phyloP scores from a whole-genome alignment of 257 asterid species.

The Lithospermum erythrorhizon region DNA sequence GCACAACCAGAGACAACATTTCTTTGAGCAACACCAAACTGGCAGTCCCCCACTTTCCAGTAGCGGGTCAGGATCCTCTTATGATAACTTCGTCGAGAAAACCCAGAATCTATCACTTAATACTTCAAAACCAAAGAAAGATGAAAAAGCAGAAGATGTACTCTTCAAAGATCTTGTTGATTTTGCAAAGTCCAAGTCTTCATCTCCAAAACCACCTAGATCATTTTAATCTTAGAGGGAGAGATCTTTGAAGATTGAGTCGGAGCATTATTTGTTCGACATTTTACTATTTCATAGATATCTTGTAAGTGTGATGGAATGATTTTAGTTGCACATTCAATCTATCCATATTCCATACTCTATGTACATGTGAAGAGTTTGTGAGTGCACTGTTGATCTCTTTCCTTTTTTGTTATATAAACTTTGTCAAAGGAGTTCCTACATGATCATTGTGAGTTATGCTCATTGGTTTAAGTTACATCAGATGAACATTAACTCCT shows the following conservation, averaged over 20 bases:
- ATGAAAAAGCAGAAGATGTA: slow-evolving; percentile 67
- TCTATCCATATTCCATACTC: background rate
- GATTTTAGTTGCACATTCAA: background rate
- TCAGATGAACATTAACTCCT: too few relatives aligned
- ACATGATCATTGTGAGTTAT: too few relatives aligned
- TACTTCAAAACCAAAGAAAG: slow-evolving; percentile 37
- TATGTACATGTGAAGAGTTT: background rate
- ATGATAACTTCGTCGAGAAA: slow-evolving; percentile 59
- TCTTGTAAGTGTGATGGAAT: background rate
- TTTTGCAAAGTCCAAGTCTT: slow-evolving; percentile 85
- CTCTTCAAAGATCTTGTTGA: slow-evolving; percentile 85
- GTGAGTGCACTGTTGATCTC: background rate
- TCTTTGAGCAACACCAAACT: slow-evolving; percentile 54
- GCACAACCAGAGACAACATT: slow-evolving; percentile 80
- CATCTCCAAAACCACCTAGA: slow-evolving; percentile 67
- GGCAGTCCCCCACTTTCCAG: slow-evolving; percentile 37
- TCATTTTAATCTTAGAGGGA: slow-evolving; percentile 25
- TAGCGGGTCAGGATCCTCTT: slow-evolving; percentile 55
- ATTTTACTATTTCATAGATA: background rate
- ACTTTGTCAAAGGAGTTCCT: background rate
- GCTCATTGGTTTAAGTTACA: too few relatives aligned
- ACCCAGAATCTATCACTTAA: slow-evolving; percentile 63
- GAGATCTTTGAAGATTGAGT: slow-evolving; percentile 21
- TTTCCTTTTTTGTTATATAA: background rate
- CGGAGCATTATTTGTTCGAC: slow-evolving; percentile 6